Base-by-base conservation (phyloP, 1,284 basidiomycete genomes). In the Trichosporon sp. region DNA sequence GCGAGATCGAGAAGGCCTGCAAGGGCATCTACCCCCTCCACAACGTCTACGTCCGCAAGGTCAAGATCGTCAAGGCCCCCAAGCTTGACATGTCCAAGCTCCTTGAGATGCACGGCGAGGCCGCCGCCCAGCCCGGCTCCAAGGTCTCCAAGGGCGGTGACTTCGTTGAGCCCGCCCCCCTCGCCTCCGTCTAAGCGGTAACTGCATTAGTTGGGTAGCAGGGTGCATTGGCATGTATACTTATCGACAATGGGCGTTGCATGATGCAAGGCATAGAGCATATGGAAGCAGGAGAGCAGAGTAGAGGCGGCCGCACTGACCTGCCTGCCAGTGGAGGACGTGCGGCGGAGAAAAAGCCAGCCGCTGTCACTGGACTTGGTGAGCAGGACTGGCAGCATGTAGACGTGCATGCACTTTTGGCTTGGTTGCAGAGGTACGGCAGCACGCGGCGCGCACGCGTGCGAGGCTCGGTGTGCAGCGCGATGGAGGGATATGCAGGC, bases 1-100 rank as follows among this genome's bases (percentile, higher is more conserved):
- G 95, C 78, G 97, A 99, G 88, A 99, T 99, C 77, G 97, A 99
- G 89, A 99, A 99, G 88, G 91, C 95, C 70, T 89, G 91, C 75
- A 83, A 82, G 78, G 81, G 81, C 67, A 72, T 72, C 72, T 72
- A 70, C 72, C 72, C 72, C 67, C 69, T 72, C 42, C 71, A 69
- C 63, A 97, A 98, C 84, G 95, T 98, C 83, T 97, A 95, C 87
- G 88, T 98, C 81, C 92, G 95, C 87, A 98, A 98, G 88, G 94
- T 91, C 76, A 95, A 95, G 88, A 81, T 99, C 81, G 87, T 99
- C 83, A 99, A 98, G 87, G 87, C 95, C 77, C 97, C 96, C 78
- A 97, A 96, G 85, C 93, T 96, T 85, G 97, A 98, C 84, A 87
- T 94, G 71, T 90, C 91, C 79, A 98, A 98, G 86, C 88, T 99